Evolutionary conservation across 2,329 filamentous ascomycete species (phyloP).

Genomic region (Alternaria infectoria): DNA sequence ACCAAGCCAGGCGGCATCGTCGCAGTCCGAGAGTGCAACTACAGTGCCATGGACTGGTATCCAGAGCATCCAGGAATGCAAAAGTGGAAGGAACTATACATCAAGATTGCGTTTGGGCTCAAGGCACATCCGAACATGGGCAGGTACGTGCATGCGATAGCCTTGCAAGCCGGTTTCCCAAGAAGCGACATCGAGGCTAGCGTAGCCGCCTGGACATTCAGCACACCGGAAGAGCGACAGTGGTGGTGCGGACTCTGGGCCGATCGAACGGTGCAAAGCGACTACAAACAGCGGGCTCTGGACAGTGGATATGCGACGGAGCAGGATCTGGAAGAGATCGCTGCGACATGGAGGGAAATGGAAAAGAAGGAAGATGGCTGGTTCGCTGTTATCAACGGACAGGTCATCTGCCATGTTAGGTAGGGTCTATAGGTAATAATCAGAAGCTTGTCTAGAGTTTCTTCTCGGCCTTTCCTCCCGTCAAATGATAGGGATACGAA

Average conservation of each 20-base stretch:
- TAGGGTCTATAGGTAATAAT: conserved; percentile 4
- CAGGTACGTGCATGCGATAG: conserved; percentile 44
- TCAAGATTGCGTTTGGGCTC: conserved; percentile 38
- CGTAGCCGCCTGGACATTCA: conserved; percentile 53
- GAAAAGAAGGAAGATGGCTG: conserved; percentile 51
- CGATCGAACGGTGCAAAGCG: conserved; percentile 44
- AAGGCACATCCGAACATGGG: conserved; percentile 46
- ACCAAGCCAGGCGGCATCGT: conserved; percentile 61
- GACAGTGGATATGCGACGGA: conserved; percentile 47
- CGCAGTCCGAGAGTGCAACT: conserved; percentile 51
- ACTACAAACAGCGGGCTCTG: conserved; percentile 46
- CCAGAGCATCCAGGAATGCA: conserved; percentile 45
- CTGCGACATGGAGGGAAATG: conserved; percentile 50
- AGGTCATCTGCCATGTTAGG: conserved; percentile 47
- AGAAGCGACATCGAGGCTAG: conserved; percentile 48
- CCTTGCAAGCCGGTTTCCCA: conserved; percentile 49
- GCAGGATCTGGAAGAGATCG: conserved; percentile 50
- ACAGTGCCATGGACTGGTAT: conserved; percentile 47
- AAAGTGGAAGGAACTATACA: conserved; percentile 45
- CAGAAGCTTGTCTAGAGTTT: background rate
- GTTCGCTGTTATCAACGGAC: conserved; percentile 52
- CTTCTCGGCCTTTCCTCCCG: background rate
- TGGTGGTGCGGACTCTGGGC: conserved; percentile 53
- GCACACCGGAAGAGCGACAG: conserved; percentile 45
- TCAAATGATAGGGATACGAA: background rate